phyloP scores from a whole-genome alignment of 2,329 filamentous ascomycete genomes.

The Byssoonygena ceratinophila region DNA sequence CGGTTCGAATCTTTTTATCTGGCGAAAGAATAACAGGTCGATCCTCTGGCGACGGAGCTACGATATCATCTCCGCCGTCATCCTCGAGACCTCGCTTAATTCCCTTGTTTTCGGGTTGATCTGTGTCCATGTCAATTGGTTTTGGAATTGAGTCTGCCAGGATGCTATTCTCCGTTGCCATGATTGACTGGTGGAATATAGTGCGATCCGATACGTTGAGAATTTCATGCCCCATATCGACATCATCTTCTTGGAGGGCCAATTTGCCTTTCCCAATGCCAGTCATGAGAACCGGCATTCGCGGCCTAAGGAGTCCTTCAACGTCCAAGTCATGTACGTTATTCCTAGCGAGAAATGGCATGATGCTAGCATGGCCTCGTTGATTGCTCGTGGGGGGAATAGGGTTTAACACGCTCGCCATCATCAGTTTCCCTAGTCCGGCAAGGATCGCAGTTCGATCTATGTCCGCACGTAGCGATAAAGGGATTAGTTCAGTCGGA shows the following conservation, averaged over 20 bases:
- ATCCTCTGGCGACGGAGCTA: neutral
- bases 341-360: conserved; percentile 64
- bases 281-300: conserved; percentile 39
- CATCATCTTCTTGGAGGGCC: conserved; percentile 12
- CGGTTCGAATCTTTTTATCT: conserved; percentile 5
- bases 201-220: neutral
- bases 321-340: conserved; percentile 55
- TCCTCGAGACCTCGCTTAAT: neutral
- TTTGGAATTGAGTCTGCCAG: neutral
- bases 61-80: neutral
- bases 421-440: conserved; percentile 58
- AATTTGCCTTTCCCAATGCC: conserved; percentile 23
- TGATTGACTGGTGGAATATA: neutral
- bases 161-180: neutral
- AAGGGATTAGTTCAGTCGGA: conserved; percentile 57
- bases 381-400: conserved; percentile 53
- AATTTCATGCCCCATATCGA: neutral
- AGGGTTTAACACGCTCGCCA: conserved; percentile 73
- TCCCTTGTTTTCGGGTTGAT: neutral
- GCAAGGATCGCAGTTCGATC: conserved; percentile 71
- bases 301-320: conserved; percentile 55
- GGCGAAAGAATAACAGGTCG: neutral
- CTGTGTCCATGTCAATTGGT: neutral
- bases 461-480: conserved; percentile 60
- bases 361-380: conserved; percentile 57